Evolutionary conservation across 2,329 filamentous ascomycete genomes (phyloP), one percentile per base, ranked within the genome.

Genomic region (Sordariomycetes sp.): DNA sequence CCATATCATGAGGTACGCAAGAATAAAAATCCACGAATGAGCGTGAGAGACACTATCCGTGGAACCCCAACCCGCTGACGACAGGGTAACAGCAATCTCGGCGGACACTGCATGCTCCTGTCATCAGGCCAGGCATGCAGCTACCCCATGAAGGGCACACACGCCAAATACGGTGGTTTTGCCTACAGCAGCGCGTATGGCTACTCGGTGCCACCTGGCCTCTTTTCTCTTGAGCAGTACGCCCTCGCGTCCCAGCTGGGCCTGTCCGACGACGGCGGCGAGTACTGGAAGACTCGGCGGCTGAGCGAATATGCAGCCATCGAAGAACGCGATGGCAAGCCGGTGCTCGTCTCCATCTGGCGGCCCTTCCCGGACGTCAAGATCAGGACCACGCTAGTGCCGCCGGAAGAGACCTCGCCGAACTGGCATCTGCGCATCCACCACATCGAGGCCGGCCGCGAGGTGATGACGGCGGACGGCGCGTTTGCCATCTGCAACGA

Each of bases 141-240:
- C 69, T 92, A 92, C 67, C 86, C 88, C 0, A 86, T 92, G 76
- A 89, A 89, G 70, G 88, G 86, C 58, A 89, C 88, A 0, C 88
- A 92, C 68, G 87, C 88, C 61, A 92, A 92, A 66, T 92, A 92
- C 69, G 88, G 88, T 53, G 81, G 83, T 60, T 91, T 92, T 67
- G 87, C 87, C 6, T 92, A 92, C 71, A 88, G 83, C 65, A 85
- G 86, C 57, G 81, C 86, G 0, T 92, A 89, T 68, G 87, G 79
- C 22, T 92, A 91, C 72, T 89, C 85, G 0, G 88, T 91, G 0
- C 87, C 88, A 0, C 88, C 88, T 0, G 88, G 89, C 0, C 79
- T 84, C 20, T 89, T 90, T 69, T 86, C 86, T 1, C 79, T 92
- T 1, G 87, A 90, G 68, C 88, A 90, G 65, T 89, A 86, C 66